A percentile compares a stretch with the other conserved stretches of the same genome.
Conservation (phyloP, 345 rosid species). For the Corchorus capsularis region DNA sequence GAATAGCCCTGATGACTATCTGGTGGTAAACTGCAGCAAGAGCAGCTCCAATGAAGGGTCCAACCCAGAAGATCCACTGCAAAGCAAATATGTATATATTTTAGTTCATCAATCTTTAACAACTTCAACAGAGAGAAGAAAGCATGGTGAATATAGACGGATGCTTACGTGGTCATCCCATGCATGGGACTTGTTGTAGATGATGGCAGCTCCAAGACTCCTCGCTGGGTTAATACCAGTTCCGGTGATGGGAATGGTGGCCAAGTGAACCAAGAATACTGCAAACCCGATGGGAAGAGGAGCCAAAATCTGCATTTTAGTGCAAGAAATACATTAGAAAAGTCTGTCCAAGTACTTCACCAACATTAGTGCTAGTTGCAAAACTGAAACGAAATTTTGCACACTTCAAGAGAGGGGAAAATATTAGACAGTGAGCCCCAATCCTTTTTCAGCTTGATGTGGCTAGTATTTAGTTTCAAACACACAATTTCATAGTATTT, state of each 20-base stretch:
- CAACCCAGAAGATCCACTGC: conserved; percentile 85
- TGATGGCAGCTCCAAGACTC: conserved; percentile 75
- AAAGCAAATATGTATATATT: not conserved
- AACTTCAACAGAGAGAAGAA: not conserved
- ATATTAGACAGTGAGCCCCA: not conserved
- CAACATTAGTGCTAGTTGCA: not conserved
- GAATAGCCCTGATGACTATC: conserved; percentile 71
- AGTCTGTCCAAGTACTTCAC: not conserved
- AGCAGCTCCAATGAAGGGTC: conserved; percentile 75
- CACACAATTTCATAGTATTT: not conserved
- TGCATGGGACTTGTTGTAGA: conserved; percentile 49
- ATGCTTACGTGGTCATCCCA: conserved; percentile 61
- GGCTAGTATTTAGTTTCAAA: conserved; percentile 5
- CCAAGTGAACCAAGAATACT: conserved; percentile 73
- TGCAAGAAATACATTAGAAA: not conserved
- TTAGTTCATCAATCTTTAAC: not conserved
- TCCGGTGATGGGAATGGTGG: conserved; percentile 72
- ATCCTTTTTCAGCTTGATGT: conserved; percentile 13
- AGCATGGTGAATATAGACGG: not conserved
- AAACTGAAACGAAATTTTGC: not conserved
- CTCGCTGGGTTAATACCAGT: conserved; percentile 77
- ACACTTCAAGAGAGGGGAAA: not conserved
- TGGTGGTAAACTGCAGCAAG: conserved; percentile 78
- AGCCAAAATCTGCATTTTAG: conserved; percentile 53
- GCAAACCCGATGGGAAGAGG: conserved; percentile 79